phyloP scores from a whole-genome alignment of 2,329 filamentous ascomycete genomes.

The Diplodia corticola region DNA sequence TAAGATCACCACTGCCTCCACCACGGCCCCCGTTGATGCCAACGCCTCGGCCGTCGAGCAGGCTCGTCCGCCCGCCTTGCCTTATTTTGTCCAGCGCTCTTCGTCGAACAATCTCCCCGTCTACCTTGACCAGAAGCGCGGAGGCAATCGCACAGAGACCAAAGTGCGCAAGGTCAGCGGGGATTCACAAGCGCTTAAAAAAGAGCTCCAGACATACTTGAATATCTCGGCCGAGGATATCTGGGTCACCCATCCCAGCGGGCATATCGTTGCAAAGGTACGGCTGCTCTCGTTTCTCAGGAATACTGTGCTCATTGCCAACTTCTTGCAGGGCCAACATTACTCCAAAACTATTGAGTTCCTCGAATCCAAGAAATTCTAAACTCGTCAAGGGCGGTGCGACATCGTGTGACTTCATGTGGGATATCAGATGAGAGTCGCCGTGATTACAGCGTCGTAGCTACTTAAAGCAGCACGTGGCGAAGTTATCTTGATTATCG shows the following conservation, averaged over 20 bases:
- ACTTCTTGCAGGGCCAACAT: slow-evolving; percentile 30
- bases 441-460: neutral
- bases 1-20: slow-evolving; percentile 31
- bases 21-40: slow-evolving; percentile 38
- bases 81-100: slow-evolving; percentile 74
- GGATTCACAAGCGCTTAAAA: slow-evolving; percentile 62
- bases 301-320: neutral
- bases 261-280: slow-evolving; percentile 59
- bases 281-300: too few species aligned
- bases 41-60: slow-evolving; percentile 36
- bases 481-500: too few species aligned
- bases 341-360: slow-evolving; percentile 37
- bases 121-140: slow-evolving; percentile 72
- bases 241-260: slow-evolving; percentile 62
- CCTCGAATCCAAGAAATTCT: slow-evolving; percentile 40
- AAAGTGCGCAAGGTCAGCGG: slow-evolving; percentile 78
- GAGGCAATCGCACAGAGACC: slow-evolving; percentile 74
- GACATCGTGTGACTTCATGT: neutral
- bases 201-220: slow-evolving; percentile 63
- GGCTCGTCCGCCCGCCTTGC: slow-evolving; percentile 43
- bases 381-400: neutral
- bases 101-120: slow-evolving; percentile 70
- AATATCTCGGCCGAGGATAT: slow-evolving; percentile 57
- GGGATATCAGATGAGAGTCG: neutral
- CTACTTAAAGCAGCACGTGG: too few species aligned